phyloP scores from a whole-genome alignment of 2,329 filamentous ascomycete genomes.

The Phialophora expanda region DNA sequence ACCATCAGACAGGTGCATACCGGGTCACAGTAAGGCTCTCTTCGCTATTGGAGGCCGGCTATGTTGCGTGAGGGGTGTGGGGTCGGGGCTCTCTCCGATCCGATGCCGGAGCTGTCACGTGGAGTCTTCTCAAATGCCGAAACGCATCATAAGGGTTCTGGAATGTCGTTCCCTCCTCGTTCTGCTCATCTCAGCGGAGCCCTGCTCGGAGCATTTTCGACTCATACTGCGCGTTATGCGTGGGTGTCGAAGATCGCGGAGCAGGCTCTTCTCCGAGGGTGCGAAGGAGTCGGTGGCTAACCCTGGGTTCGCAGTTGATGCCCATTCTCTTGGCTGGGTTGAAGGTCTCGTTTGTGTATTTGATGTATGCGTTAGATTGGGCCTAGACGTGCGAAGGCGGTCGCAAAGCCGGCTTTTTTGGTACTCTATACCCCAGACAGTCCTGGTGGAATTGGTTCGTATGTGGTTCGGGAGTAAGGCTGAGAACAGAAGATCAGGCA shows the following conservation, averaged over 20 bases:
- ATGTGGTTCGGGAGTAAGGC: neutral
- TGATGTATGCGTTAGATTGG: neutral
- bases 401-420: neutral
- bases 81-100: constrained; percentile 9
- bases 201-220: neutral
- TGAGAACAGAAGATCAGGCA: neutral
- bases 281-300: neutral
- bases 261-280: neutral
- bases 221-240: neutral
- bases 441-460: neutral
- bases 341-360: neutral
- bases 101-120: constrained; percentile 10
- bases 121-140: neutral
- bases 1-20: neutral
- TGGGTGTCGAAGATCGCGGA: neutral
- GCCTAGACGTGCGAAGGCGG: neutral
- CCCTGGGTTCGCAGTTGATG: neutral
- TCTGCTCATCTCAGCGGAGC: neutral
- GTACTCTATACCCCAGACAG: neutral
- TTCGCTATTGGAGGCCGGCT: neutral
- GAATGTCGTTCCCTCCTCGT: neutral
- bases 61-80: neutral
- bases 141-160: neutral
- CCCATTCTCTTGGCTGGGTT: neutral
- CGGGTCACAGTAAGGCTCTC: neutral